These are phyloP conservation scores for Xylaria polymorpha DNA, from an alignment of 2,329 filamentous ascomycete genomes.

Conservation along the genomic window DNA sequence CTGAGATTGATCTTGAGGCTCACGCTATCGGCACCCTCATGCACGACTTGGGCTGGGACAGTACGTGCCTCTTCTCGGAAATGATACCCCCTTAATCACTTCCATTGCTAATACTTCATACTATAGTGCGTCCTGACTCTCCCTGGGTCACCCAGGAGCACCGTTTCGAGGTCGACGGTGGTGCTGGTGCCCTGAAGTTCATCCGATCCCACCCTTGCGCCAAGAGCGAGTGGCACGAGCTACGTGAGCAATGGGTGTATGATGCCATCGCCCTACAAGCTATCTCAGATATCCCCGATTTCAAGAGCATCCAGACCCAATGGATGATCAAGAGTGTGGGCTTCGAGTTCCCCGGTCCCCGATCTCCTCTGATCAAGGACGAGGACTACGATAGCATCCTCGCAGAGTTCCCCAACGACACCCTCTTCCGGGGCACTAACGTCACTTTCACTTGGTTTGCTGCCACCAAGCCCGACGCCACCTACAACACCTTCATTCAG, in stretches of 20 bases:
- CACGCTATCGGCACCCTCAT: constrained; percentile 37
- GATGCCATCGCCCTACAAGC: constrained; percentile 36
- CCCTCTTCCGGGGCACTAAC: constrained; percentile 38
- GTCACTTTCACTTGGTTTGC: constrained; percentile 38
- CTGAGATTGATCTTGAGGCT: constrained; percentile 36
- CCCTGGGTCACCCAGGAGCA: constrained; percentile 34
- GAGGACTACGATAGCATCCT: constrained; percentile 36
- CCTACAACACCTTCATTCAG: constrained; percentile 37
- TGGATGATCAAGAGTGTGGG: constrained; percentile 39
- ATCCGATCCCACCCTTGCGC: constrained; percentile 28
- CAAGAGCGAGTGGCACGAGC: constrained; percentile 31
- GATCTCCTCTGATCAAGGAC: constrained; percentile 30
- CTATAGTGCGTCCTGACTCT: constrained; percentile 35
- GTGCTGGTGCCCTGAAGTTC: constrained; percentile 35
- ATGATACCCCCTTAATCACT: neutral
- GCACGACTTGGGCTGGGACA: constrained; percentile 40
- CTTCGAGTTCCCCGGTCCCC: constrained; percentile 39
- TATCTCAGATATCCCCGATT: constrained; percentile 30
- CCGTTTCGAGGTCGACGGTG: constrained; percentile 37
- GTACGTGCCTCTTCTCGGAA: constrained; percentile 24
- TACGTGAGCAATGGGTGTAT: constrained; percentile 29
- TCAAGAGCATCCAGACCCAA: constrained; percentile 38
- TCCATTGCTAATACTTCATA: constrained; percentile 21
- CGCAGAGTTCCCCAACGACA: constrained; percentile 35
- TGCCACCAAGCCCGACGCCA: constrained; percentile 30